Base-by-base conservation (phyloP, 495 filamentous ascomycete genomes). In the Aspergillus cristatus region DNA sequence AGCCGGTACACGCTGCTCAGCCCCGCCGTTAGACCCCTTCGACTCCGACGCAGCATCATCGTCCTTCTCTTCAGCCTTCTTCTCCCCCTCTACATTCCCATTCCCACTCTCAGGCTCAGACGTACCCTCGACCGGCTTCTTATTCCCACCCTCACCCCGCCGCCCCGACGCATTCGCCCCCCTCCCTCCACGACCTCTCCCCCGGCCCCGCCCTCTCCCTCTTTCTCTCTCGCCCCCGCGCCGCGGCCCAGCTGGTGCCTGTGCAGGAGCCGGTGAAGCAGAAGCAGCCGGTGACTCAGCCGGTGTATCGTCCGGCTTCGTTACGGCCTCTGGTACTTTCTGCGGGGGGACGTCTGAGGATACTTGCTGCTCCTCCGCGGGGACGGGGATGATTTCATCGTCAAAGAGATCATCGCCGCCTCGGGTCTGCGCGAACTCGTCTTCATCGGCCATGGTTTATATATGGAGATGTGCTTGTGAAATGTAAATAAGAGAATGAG, bases 321-420 rank as follows among this genome's bases (percentile, higher is more conserved):
- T 8, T 24, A 24, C 20, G 4, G 20, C 8, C 20, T 8, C 20
- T n/a, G n/a, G n/a, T n/a, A n/a, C n/a, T 8, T 24, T 8, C 10
- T 29, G n/a, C n/a, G 37, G 25, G 16, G 48, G 49, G 15, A 38
- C 40, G 26, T 59, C 54, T 1, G 48, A 48, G 25, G 54, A 58
- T 3, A 37, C 35, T 26, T 66, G 43, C 28, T 54, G 56, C 26
- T 64, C 46, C 37, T 61, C 58, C 2, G 53, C 53, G 2, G 70
- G 37, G 18, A 81, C 59, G 3, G 81, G 80, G 24, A 76, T 76
- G 45, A 84, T 81, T 47, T 84, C 81, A 48, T 85, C 81, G 45
- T 80, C 76, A 48, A 83, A 83, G 12, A 84, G 57, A 53, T 84
- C 79, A 44, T 86, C 80, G 12, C 70, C 71, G 8, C 67, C 69